Percentiles rank a stretch among this genome's conserved stretches.
Evolutionary conservation across 306 rosid genomes (phyloP).

Genomic region (Trifolium pratense): DNA sequence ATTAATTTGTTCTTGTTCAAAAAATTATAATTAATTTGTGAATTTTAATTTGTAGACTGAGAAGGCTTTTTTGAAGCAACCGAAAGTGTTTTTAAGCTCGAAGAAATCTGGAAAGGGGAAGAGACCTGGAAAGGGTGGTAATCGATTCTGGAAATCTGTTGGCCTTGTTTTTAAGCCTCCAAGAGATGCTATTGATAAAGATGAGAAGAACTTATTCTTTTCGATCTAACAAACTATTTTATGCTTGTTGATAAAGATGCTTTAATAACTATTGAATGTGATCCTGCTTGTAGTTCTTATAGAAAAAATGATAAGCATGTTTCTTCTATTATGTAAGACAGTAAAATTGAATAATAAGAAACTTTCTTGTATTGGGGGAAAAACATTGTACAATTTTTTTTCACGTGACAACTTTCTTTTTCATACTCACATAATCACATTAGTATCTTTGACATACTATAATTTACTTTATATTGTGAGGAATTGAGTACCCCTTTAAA

Average conservation of each 20-base stretch:
- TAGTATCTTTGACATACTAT: too few species aligned
- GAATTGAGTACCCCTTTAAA: too few species aligned
- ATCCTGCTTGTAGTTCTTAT: background rate
- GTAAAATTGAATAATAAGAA: background rate
- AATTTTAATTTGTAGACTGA: background rate
- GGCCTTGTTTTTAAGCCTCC: conserved; percentile 6
- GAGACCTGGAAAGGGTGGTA: background rate
- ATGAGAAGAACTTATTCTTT: too few species aligned
- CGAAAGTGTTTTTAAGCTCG: background rate
- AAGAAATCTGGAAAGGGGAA: conserved; percentile 1
- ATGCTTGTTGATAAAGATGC: too few species aligned
- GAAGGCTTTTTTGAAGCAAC: conserved; percentile 14
- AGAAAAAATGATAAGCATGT: background rate
- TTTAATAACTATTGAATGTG: background rate
- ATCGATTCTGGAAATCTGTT: background rate
- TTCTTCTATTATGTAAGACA: background rate
- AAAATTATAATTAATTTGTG: too few species aligned
- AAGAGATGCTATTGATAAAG: background rate
- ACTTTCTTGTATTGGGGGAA: too few species aligned
- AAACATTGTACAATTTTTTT: too few species aligned
- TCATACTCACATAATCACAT: too few species aligned
- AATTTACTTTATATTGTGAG: too few species aligned
- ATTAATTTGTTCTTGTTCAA: too few species aligned
- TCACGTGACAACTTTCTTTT: too few species aligned
- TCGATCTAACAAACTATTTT: too few species aligned